Evolutionary conservation across 805 yeast genomes (phyloP).

Genomic region (Candida boidinii): DNA sequence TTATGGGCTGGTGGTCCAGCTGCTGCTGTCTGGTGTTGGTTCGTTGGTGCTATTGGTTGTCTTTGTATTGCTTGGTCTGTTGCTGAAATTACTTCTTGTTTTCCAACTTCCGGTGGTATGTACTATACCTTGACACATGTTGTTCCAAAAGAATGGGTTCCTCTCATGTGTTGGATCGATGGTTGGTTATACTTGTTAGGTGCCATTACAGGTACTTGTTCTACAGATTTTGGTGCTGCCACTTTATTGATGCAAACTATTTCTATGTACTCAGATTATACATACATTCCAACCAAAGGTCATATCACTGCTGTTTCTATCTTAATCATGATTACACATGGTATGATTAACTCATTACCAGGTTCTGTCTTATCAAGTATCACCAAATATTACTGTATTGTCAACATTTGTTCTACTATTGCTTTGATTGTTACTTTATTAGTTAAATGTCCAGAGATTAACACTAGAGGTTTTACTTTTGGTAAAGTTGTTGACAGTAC

Average conservation of each 20-base stretch:
- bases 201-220: conserved; percentile 42
- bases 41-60: conserved; percentile 44
- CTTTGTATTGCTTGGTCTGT: conserved; percentile 44
- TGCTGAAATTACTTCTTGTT: conserved; percentile 39
- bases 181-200: conserved; percentile 44
- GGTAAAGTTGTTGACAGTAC: conserved; percentile 36
- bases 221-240: conserved; percentile 46
- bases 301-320: conserved; percentile 43
- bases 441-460: conserved; percentile 40
- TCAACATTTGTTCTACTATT: conserved; percentile 39
- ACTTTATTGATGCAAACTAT: conserved; percentile 37
- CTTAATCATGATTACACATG: conserved; percentile 41
- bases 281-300: conserved; percentile 32
- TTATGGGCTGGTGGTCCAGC: conserved; percentile 51
- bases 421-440: conserved; percentile 45
- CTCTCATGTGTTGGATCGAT: conserved; percentile 45
- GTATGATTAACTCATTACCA: conserved; percentile 40
- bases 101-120: conserved; percentile 49
- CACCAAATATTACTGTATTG: conserved; percentile 43
- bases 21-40: conserved; percentile 59
- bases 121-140: conserved; percentile 39
- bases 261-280: conserved; percentile 27
- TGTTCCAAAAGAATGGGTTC: conserved; percentile 39
- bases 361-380: conserved; percentile 40
- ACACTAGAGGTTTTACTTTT: conserved; percentile 38